A percentile compares a stretch with the other conserved stretches of the same genome.
These are phyloP conservation scores for Suillus clintonianus DNA, from an alignment of 768 basidiomycete species.

Conservation along the genomic window DNA sequence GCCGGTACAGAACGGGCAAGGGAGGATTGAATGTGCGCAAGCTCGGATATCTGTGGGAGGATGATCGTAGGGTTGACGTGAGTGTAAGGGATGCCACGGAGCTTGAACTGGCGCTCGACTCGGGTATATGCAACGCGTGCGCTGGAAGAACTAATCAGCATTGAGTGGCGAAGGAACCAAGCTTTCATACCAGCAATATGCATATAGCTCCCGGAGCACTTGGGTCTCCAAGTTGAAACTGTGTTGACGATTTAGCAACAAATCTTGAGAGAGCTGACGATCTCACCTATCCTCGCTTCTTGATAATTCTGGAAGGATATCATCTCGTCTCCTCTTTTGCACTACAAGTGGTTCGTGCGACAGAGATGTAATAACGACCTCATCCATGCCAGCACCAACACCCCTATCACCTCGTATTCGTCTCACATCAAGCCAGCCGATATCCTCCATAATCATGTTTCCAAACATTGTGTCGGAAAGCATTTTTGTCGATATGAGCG, in stretches of 20 bases:
- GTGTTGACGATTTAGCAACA: slow-evolving; percentile 4
- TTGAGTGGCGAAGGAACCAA: slow-evolving; percentile 8
- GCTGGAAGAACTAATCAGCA: slow-evolving; percentile 37
- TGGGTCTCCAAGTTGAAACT: slow-evolving; percentile 72
- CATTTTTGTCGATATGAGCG: slow-evolving; percentile 69
- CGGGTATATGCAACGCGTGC: slow-evolving; percentile 90
- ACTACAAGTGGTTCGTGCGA: slow-evolving; percentile 22
- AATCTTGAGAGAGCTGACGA: background rate
- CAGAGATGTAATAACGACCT: slow-evolving; percentile 11
- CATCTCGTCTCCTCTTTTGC: slow-evolving; percentile 33
- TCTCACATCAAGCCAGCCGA: slow-evolving; percentile 74
- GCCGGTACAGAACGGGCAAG: slow-evolving; percentile 79
- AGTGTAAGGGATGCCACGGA: slow-evolving; percentile 74
- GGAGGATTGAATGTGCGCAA: slow-evolving; percentile 66
- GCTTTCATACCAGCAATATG: slow-evolving; percentile 75
- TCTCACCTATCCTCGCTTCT: slow-evolving; percentile 32
- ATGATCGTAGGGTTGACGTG: slow-evolving; percentile 64
- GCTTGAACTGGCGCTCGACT: slow-evolving; percentile 85
- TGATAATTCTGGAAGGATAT: slow-evolving; percentile 4
- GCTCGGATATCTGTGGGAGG: slow-evolving; percentile 42
- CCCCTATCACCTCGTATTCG: slow-evolving; percentile 58
- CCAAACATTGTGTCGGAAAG: slow-evolving; percentile 55
- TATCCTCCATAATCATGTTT: slow-evolving; percentile 71
- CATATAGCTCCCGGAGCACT: slow-evolving; percentile 76
- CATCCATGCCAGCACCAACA: slow-evolving; percentile 9